Evolutionary conservation across 148 eudicot genomes (phyloP), one percentile per base, ranked within the genome.

Genomic region (Rhododendron henanense): DNA sequence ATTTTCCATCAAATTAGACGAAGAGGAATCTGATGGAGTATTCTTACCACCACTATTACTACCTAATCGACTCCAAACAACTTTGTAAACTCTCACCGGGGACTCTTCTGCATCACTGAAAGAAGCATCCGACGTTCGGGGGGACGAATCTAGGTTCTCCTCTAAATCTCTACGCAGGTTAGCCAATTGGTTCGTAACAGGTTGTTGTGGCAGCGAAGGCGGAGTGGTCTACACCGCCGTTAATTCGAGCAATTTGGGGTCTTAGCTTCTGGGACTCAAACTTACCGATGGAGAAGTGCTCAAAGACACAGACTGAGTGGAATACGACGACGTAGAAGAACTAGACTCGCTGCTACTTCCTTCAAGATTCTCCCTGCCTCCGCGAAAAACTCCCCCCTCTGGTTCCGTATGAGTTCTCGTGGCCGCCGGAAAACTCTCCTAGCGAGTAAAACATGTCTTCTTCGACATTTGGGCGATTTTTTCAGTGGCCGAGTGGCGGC

Each of bases 211-310:
- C 81, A 89, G 89, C 16, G 90, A 86, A 51, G 88, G 89, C 28
- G 90, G 90, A 59, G 75, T 82, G 33, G 78, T 45, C 7, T 86
- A 73, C 87, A 96, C 85, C 25, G 91, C 94, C 23, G 88, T 82
- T 28, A 90, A 88, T 77, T 94, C 95, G 59, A 94, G 97, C 87
- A 96, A 94, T 33, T 94, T 92, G 51, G 92, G 93, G 44, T 79
- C 91, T 90, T 41, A 87, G 86, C 74, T 91, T 87, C 83, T 93
- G 7, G 98, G 95, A 85, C 94, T 94, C 6, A 63, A 87, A 85
- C 92, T 95, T 1, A 88, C 86, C 57, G 94, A 91, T 35, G 99
- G 98, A 18, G 99, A 97, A 51, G 93, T 90, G 41, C 98, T 93
- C 23, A 91, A 80, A 0, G 98, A 94, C 1, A 90, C 92, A 2